Evolutionary conservation across 2,329 filamentous ascomycete genomes (phyloP).

Genomic region (Raffaelea ambrosiae): DNA sequence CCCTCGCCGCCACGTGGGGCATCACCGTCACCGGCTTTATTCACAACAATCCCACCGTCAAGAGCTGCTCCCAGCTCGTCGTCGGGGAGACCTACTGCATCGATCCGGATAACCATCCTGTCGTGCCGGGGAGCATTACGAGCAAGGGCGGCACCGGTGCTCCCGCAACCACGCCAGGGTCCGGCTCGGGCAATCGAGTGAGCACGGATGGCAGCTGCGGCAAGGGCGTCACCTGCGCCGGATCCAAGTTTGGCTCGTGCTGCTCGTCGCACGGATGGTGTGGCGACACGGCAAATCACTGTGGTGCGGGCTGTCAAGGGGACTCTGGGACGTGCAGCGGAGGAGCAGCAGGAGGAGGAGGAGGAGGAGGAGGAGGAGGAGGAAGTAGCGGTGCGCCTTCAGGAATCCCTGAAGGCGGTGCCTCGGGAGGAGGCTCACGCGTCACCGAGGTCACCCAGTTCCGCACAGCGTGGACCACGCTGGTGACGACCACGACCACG

Average conservation of each 20-base stretch:
- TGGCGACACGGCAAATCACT: conserved; percentile 19
- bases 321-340: conserved; percentile 13
- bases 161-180: too few relatives aligned
- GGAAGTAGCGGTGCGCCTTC: too few relatives aligned
- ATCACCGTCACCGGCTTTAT: conserved; percentile 7
- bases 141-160: too few relatives aligned
- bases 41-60: conserved; percentile 9
- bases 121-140: neutral
- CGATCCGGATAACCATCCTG: conserved; percentile 4
- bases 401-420: too few relatives aligned
- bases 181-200: neutral
- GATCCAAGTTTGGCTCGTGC: conserved; percentile 17
- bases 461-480: too few relatives aligned
- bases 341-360: neutral
- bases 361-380: too few relatives aligned
- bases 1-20: conserved; percentile 6
- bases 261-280: conserved; percentile 24
- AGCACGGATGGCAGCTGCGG: conserved; percentile 11
- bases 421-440: neutral
- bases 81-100: conserved; percentile 6
- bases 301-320: conserved; percentile 20
- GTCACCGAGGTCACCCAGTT: too few relatives aligned
- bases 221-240: conserved; percentile 15
- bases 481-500: neutral
- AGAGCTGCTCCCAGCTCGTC: conserved; percentile 3